A percentile compares a stretch with the other conserved stretches of the same genome.
Evolutionary conservation across 1,139 yeast species (phyloP).

Genomic region (Yamadazyma pseudoaaseri): DNA sequence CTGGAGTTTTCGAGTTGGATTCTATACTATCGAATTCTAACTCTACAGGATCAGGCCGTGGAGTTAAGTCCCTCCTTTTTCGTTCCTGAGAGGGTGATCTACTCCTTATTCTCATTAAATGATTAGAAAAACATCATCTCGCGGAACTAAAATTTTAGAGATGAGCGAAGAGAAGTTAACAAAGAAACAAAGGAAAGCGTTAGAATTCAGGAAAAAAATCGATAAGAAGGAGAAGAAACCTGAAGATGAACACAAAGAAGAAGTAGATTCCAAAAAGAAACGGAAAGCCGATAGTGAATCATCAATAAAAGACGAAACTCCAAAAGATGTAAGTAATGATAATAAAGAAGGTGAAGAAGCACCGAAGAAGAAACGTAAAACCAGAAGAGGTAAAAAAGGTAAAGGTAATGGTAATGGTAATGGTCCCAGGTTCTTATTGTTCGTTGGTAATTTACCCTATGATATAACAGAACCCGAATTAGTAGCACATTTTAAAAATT

Average conservation of each 20-base stretch:
- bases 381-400: constrained; percentile 76
- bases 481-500: constrained; percentile 68
- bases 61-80: constrained; percentile 9
- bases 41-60: constrained; percentile 2
- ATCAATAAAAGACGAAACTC: constrained; percentile 15
- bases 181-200: constrained; percentile 78
- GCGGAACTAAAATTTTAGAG: too few species aligned
- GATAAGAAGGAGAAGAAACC: constrained; percentile 38
- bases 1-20: not conserved
- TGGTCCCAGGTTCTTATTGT: constrained; percentile 75
- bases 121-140: not conserved
- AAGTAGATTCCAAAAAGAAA: constrained; percentile 18
- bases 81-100: constrained; percentile 10
- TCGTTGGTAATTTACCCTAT: constrained; percentile 91
- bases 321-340: constrained; percentile 22
- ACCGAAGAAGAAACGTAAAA: constrained; percentile 65
- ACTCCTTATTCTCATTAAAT: constrained; percentile 5
- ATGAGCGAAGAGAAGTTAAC: constrained; percentile 46
- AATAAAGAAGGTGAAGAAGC: constrained; percentile 25
- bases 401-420: constrained; percentile 48
- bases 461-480: constrained; percentile 63
- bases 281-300: constrained; percentile 16
- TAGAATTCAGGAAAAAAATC: constrained; percentile 51
- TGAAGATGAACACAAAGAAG: constrained; percentile 22
- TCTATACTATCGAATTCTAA: too few species aligned